Base-by-base conservation (phyloP, 306 rosid species). In the Prunus dulcis region DNA sequence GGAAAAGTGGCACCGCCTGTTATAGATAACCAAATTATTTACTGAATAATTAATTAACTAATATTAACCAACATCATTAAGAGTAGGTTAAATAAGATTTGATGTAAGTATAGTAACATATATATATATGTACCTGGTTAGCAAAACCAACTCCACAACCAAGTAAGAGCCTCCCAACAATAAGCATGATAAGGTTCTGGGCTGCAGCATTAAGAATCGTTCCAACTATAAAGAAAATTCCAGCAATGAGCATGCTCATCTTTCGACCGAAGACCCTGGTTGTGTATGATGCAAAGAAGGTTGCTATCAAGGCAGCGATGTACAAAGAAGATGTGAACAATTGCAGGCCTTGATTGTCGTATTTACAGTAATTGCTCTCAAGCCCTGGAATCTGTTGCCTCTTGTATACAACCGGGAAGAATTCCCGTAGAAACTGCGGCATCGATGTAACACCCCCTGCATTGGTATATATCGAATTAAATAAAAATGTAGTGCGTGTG, bases 121-220 rank as follows among this genome's bases (percentile, higher is more conserved):
- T 58, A 25, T n/a, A 57, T 20, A 45, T n/a, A 2, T 9, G 11
- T 62, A 88, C 90, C 87, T 88, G 96, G 72, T 88, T 87, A 46
- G 89, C 93, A 43, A 90, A 91, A 72, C 96, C 96, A 65, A 85
- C 85, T 0, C 96, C 96, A 68, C 74, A 88, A 13, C 96, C 96
- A 52, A 91, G 91, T 52, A 87, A 70, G 78, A 89, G 55, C 14
- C 96, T 77, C n/a, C 93, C 96, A 53, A 82, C 0, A 67, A 89
- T 84, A 55, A 91, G 96, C 96, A 91, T 84, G 76, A 57, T 13
- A 18, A 88, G 85, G 72, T 82, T 64, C 25, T 83, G 81, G 12
- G 96, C 96, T 1, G 87, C 83, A 3, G 91, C 87, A 32, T 86
- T 87, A 4, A 91, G 75, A 43, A 20, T 52, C 38, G 88, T 83